Conservation (phyloP, 2,329 filamentous ascomycete species). For the Botrytis pseudocinerea region DNA sequence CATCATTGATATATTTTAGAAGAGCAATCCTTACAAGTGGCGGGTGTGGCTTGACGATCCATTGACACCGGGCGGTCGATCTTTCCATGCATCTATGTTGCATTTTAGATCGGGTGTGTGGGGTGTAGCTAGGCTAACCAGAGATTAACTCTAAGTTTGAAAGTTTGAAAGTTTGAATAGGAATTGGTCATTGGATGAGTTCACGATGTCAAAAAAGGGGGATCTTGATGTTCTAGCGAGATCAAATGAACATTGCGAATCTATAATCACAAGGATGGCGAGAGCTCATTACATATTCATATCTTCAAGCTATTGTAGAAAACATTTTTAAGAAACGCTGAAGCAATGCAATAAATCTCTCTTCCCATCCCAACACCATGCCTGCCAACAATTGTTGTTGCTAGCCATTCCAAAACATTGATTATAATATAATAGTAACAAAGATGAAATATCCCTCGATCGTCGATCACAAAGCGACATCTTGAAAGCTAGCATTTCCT, state of each 20-base stretch:
- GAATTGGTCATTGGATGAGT: background rate
- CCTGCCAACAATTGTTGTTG: background rate
- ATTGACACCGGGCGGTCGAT: background rate
- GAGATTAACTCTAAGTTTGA: conserved; percentile 3
- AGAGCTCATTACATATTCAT: conserved; percentile 20
- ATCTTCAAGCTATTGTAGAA: conserved; percentile 8
- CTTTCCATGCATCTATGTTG: background rate
- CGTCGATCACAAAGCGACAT: conserved; percentile 55
- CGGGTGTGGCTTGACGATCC: conserved; percentile 21
- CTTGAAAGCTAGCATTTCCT: conserved; percentile 61
- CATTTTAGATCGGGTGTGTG: conserved; percentile 9
- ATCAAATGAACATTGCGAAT: background rate
- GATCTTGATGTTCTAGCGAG: conserved; percentile 1
- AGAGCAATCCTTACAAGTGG: conserved; percentile 13
- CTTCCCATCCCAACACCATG: conserved; percentile 22
- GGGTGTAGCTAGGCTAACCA: background rate
- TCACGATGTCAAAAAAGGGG: background rate
- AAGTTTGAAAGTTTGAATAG: background rate
- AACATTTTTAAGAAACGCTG: conserved; percentile 5
- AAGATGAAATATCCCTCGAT: conserved; percentile 9
- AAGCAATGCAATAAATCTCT: conserved; percentile 2
- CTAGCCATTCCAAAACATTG: conserved; percentile 7
- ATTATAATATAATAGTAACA: conserved; percentile 21
- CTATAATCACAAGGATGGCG: conserved; percentile 13
- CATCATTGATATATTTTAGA: conserved; percentile 17